Percentiles rank a stretch among this genome's conserved stretches.
These are phyloP conservation scores for Epichloe glyceriae DNA, from an alignment of 2,329 filamentous ascomycete species.

Conservation along the genomic window DNA sequence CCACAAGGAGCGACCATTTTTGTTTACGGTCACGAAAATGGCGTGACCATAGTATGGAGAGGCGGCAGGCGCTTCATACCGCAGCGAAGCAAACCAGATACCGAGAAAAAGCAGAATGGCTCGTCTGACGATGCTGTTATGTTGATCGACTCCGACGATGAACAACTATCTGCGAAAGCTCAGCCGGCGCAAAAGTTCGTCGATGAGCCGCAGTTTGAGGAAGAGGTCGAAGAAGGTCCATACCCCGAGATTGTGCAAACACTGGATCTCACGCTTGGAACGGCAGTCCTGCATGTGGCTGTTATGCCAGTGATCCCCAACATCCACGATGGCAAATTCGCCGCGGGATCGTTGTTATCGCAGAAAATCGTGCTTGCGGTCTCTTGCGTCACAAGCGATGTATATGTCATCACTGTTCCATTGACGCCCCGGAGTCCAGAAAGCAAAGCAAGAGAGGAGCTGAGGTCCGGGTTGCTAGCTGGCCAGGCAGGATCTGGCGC, in stretches of 20 bases:
- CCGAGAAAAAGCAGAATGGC: constrained; percentile 39
- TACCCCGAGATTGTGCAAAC: constrained; percentile 46
- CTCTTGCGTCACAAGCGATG: constrained; percentile 42
- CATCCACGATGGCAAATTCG: constrained; percentile 33
- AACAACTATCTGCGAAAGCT: constrained; percentile 27
- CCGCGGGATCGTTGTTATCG: constrained; percentile 34
- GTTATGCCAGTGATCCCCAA: constrained; percentile 39
- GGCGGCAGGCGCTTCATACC: constrained; percentile 48
- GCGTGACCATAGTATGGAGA: constrained; percentile 48
- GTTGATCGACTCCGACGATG: constrained; percentile 52
- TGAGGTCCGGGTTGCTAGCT: constrained; percentile 36
- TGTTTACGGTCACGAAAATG: constrained; percentile 51
- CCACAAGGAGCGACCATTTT: constrained; percentile 51
- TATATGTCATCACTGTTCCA: constrained; percentile 45
- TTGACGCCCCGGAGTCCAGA: constrained; percentile 47
- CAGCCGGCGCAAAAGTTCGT: constrained; percentile 23
- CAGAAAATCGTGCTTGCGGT: constrained; percentile 49
- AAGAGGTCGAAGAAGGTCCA: constrained; percentile 32
- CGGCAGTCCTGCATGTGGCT: constrained; percentile 41
- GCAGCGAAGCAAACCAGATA: constrained; percentile 18
- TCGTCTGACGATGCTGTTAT: constrained; percentile 40
- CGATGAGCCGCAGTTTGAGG: constrained; percentile 47
- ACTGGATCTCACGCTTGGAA: constrained; percentile 46
- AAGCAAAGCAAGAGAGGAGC: constrained; percentile 42
- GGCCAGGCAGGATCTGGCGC: constrained; percentile 44